Evolutionary conservation across 129 eudicot genomes (phyloP).

Genomic region (Daucus carota): DNA sequence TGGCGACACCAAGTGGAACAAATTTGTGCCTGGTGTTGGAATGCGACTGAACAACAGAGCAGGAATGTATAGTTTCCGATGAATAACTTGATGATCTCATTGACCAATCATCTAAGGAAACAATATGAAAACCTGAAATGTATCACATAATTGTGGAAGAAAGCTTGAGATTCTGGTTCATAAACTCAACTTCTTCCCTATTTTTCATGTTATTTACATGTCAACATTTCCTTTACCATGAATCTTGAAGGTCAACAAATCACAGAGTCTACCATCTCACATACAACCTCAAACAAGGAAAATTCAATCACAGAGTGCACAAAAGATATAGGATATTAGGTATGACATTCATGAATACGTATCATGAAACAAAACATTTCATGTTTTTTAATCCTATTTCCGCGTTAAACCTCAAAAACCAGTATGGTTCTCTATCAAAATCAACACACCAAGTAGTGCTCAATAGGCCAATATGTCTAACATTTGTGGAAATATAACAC

Average conservation of each 20-base stretch:
- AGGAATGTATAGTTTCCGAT: too few species aligned
- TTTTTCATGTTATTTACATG: neutral
- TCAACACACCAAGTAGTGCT: neutral
- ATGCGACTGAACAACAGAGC: neutral
- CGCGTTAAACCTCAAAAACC: conserved; percentile 4
- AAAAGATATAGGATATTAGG: neutral
- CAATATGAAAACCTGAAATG: neutral
- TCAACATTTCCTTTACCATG: neutral
- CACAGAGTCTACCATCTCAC: neutral
- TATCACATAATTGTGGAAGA: neutral
- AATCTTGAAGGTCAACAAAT: neutral
- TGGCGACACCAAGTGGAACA: neutral
- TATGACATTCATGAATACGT: neutral
- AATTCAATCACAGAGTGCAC: neutral
- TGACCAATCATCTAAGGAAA: neutral
- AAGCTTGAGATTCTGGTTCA: neutral
- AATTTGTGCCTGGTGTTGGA: neutral
- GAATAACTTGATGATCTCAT: too few species aligned
- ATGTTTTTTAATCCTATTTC: neutral
- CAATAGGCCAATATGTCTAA: neutral
- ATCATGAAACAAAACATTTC: neutral
- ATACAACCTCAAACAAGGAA: neutral
- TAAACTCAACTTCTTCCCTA: too few species aligned
- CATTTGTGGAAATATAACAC: neutral
- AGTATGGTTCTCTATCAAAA: neutral